These are phyloP conservation scores for Taphrina deformans DNA, from an alignment of 1,139 yeast genomes.

Conservation along the genomic window DNA sequence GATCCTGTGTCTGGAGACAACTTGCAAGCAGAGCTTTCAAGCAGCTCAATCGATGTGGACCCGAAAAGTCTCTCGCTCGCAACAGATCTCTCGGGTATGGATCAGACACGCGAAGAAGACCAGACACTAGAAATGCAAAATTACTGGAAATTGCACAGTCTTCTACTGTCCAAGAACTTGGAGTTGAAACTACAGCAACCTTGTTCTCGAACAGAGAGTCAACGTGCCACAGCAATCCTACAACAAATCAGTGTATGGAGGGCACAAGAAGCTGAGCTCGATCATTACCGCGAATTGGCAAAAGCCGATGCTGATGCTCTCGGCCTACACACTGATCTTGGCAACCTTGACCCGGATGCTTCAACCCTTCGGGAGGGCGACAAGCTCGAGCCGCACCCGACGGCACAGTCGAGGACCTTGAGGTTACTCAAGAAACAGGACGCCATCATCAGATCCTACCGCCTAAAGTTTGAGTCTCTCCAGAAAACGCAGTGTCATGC, in stretches of 20 bases:
- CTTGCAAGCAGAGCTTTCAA: not conserved
- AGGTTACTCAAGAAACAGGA: conserved; percentile 2
- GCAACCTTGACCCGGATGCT: not conserved
- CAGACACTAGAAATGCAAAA: too few relatives aligned
- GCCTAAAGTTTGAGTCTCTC: not conserved
- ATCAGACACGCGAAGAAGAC: too few relatives aligned
- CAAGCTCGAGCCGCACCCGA: not conserved
- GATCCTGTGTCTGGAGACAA: not conserved
- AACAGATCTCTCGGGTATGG: too few relatives aligned
- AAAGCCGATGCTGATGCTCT: not conserved
- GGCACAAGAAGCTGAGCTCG: not conserved
- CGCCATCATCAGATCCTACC: not conserved
- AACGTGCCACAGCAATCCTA: not conserved
- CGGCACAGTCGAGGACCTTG: not conserved
- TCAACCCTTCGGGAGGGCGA: not conserved
- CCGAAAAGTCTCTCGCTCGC: too few relatives aligned
- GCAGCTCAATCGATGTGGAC: too few relatives aligned
- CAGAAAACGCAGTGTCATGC: not conserved
- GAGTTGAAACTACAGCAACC: not conserved
- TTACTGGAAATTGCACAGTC: not conserved
- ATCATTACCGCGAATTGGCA: not conserved
- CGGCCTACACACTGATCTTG: not conserved
- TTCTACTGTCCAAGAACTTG: not conserved
- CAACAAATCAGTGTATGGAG: not conserved
- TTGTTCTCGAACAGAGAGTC: not conserved